Percentiles rank a stretch among this genome's conserved stretches.
Conservation (phyloP, 78 protist genomes). For the Bigelowiella natans region DNA sequence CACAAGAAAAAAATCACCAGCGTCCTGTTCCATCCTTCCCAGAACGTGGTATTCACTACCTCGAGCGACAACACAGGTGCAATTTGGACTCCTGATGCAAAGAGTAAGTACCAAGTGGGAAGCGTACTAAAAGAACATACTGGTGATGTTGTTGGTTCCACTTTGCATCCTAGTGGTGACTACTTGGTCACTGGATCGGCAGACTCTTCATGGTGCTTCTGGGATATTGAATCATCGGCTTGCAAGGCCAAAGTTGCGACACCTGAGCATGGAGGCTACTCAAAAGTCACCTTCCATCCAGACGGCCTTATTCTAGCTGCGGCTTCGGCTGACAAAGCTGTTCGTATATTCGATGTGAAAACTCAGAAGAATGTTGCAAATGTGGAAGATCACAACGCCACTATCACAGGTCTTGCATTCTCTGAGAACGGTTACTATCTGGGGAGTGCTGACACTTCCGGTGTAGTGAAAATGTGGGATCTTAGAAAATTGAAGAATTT, state of each 20-base stretch:
- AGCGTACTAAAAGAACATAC: neutral
- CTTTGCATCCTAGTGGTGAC: constrained; percentile 56
- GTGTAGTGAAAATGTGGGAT: constrained; percentile 57
- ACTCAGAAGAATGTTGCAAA: constrained; percentile 25
- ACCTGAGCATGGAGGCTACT: neutral
- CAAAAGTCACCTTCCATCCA: constrained; percentile 60
- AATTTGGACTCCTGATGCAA: constrained; percentile 32
- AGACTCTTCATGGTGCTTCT: constrained; percentile 65
- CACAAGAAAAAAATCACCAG: constrained; percentile 28
- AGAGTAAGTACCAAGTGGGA: neutral
- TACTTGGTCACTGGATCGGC: constrained; percentile 29
- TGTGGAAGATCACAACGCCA: constrained; percentile 30
- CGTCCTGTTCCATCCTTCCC: constrained; percentile 53
- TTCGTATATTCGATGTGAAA: constrained; percentile 55
- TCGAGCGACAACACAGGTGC: constrained; percentile 35
- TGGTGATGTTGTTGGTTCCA: constrained; percentile 35
- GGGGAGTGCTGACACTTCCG: neutral
- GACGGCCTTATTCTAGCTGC: constrained; percentile 81
- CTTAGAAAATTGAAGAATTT: constrained; percentile 44
- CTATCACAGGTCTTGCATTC: constrained; percentile 34
- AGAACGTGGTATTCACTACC: constrained; percentile 28
- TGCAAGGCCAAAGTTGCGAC: neutral
- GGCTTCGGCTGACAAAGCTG: constrained; percentile 30
- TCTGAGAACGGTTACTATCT: constrained; percentile 62
- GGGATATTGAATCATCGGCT: constrained; percentile 39